Evolutionary conservation across 345 rosid species (phyloP), one percentile per base, ranked within the genome.

Genomic region (Raphanus raphanistrum): DNA sequence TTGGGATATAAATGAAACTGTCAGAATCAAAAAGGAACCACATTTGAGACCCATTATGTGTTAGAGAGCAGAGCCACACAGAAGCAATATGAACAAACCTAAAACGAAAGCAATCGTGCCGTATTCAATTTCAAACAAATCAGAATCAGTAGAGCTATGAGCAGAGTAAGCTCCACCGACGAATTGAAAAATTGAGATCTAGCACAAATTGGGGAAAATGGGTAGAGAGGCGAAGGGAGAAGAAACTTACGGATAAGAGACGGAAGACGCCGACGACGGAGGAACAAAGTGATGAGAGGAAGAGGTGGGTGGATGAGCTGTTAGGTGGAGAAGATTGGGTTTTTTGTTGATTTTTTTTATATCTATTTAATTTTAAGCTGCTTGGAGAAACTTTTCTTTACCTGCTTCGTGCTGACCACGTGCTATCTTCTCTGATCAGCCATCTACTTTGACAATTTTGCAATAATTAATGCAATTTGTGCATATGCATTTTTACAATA

Each of bases 381-480:
- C 3, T 69, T 1, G 4, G 11, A 43, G 54, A 59, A 3, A 60
- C 21, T 28, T 50, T 70, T 55, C 13, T 26, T 4, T 8, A 45
- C 4, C 13, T 38, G 17, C 29, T 64, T 72, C 69, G 81, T 78
- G 81, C 73, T 66, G 8, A 67, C 77, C 81, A 78, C 81, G 81
- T 77, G 81, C 77, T 59, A 17, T 5, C 6, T 2, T 59, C 55
- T 5, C 6, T 2, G 3, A 29, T 4, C 43, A 72, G 58, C 77
- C 64, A 9, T 11, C 25, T 50, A 2, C 28, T 73, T 79, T 79
- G 82, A 79, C 77, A 17, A 25, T 16, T 36, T 5, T 1, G 29
- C 25, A 13, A 16, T 15, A 15, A 52, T 28, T 38, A 33, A 0
- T 35, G 69, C 68, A 50, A 43, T n/a, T 72, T 21, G 21, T 21